Conservation (phyloP, 2,329 filamentous ascomycete species). For the Pseudocercospora musae region DNA sequence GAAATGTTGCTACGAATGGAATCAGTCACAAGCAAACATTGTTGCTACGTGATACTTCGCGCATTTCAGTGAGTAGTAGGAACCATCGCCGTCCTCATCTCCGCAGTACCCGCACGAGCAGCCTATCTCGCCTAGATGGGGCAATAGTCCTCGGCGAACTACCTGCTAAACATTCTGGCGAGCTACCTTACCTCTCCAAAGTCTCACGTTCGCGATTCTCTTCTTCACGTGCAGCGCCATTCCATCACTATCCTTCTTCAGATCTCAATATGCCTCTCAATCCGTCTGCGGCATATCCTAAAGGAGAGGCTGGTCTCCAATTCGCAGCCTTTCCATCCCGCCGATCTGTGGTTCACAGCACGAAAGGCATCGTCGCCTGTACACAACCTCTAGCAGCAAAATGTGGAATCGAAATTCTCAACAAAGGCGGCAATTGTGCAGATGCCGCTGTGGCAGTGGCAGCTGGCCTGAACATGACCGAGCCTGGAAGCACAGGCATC, state of each 20-base stretch:
- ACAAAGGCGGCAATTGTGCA: constrained; percentile 86
- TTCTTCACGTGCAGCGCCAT: neutral
- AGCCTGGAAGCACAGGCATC: constrained; percentile 89
- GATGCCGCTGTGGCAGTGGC: constrained; percentile 96
- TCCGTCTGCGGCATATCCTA: constrained; percentile 50
- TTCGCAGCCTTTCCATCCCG: constrained; percentile 72
- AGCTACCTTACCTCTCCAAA: neutral
- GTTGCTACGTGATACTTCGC: neutral
- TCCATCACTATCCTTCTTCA: neutral
- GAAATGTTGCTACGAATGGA: neutral
- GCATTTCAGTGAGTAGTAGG: neutral
- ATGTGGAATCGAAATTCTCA: constrained; percentile 81
- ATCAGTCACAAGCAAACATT: neutral
- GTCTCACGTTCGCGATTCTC: neutral
- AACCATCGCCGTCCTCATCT: neutral
- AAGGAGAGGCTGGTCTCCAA: constrained; percentile 41
- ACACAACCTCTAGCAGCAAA: constrained; percentile 86
- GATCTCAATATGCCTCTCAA: constrained; percentile 46
- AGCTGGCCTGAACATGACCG: constrained; percentile 87
- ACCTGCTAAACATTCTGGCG: neutral
- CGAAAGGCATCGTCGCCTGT: constrained; percentile 84
- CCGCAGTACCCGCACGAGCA: constrained; percentile 8
- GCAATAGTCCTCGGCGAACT: neutral
- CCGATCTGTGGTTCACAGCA: constrained; percentile 89
- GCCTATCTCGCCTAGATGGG: constrained; percentile 10